Evolutionary conservation across 164 flowering plant genomes (phyloP), one percentile per base, ranked within the genome.

Genomic region (Sextonia rubra): DNA sequence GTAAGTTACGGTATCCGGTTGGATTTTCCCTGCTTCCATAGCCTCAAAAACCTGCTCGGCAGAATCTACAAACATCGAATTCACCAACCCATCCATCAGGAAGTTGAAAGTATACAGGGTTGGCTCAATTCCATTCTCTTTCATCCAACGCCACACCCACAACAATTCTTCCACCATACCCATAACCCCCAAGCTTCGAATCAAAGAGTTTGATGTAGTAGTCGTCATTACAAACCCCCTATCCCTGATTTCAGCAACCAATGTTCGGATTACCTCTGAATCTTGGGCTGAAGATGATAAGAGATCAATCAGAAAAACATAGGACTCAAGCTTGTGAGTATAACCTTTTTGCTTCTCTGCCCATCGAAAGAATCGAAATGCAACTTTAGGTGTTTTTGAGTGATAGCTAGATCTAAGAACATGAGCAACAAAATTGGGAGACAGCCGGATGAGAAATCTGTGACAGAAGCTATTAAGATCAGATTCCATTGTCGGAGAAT

Each of bases 151-250:
- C 98, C 98, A 96, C 22, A 91, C 90, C 97, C 93, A 96, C 76
- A 96, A 82, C 83, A 96, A 75, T 73, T 96, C 97, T 83, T 93
- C 97, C 26, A 96, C 95, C 95, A 93, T 83, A 30, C 95, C 97
- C 49, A 83, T 67, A 70, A 72, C 77, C 27, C 98, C 98, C 81
- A 89, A 88, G 76, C 88, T 85, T 81, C 81, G 90, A 70, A 92
- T 85, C 87, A 93, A 80, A 68, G 85, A 79, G 87, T 93, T 91
- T 0, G 86, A 86, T 0, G 84, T 80, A 0, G 77, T 72, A 12
- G 79, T 71, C 18, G 83, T 84, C 85, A 91, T 81, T 11, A 78
- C 47, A 66, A 85, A 82, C 1, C 79, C 87, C 79, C 24, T 77
- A 22, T 74, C 76, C 73, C 78, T 89, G 56, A 91, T 74, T 64